These are phyloP conservation scores for Porcisia hertigi DNA, from an alignment of 208 protist species.

Conservation along the genomic window DNA sequence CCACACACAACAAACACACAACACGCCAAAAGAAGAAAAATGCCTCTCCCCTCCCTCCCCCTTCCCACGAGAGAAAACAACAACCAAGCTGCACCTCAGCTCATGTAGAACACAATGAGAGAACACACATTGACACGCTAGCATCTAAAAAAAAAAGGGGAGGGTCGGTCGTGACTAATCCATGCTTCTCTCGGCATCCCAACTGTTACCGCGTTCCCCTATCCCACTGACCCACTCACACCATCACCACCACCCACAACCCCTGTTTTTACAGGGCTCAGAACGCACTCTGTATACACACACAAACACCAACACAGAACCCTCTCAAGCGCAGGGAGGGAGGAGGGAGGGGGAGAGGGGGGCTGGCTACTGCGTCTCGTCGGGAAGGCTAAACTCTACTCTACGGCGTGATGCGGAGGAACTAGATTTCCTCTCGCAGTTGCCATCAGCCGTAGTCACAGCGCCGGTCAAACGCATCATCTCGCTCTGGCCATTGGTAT, in stretches of 20 bases:
- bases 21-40: too few relatives aligned
- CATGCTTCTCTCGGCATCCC: neutral
- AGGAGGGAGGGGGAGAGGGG: neutral
- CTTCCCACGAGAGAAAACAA: too few relatives aligned
- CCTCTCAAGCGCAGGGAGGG: neutral
- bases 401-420: conserved; percentile 10
- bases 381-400: conserved; percentile 22
- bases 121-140: neutral
- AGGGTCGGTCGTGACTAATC: neutral
- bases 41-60: too few relatives aligned
- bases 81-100: neutral
- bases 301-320: conserved; percentile 3
- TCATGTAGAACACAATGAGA: neutral
- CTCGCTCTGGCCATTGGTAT: neutral
- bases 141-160: neutral
- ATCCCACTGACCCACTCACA: neutral
- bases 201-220: neutral
- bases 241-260: neutral
- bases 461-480: neutral
- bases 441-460: neutral
- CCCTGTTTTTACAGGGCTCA: neutral
- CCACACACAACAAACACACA: neutral
- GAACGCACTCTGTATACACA: neutral
- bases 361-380: conserved; percentile 1
- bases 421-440: conserved; percentile 1